Conservation (phyloP, 768 basidiomycete species). For the Lactarius akahatsu region DNA sequence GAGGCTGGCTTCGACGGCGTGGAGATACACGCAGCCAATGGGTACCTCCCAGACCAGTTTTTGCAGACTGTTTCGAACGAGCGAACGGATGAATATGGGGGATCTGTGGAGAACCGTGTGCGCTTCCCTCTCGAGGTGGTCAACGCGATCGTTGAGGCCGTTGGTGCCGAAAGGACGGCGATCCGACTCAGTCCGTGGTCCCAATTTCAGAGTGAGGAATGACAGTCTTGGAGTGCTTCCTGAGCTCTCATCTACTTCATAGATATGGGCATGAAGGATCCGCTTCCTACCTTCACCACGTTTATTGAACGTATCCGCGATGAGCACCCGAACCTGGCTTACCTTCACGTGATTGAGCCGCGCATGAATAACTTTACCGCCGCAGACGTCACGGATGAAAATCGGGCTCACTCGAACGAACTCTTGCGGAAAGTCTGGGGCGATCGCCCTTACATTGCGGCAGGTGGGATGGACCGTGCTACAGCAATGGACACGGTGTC, state of each 20-base stretch:
- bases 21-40: constrained; percentile 36
- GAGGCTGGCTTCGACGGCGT: constrained; percentile 46
- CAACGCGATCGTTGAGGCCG: constrained; percentile 37
- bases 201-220: constrained; percentile 32
- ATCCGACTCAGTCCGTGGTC: constrained; percentile 41
- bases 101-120: constrained; percentile 44
- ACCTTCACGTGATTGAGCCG: constrained; percentile 18
- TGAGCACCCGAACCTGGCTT: constrained; percentile 12
- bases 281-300: constrained; percentile 15
- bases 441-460: constrained; percentile 10
- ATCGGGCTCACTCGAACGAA: background rate
- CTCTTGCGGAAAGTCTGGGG: background rate
- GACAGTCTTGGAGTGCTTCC: background rate
- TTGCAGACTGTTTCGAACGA: constrained; percentile 38
- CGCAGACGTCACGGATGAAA: background rate
- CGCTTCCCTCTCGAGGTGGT: constrained; percentile 44
- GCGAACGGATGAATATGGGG: constrained; percentile 48
- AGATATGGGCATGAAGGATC: constrained; percentile 24
- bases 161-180: constrained; percentile 41
- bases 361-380: no score
- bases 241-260: background rate
- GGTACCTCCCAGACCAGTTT: constrained; percentile 41
- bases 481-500: constrained; percentile 6
- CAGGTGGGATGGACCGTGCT: constrained; percentile 18
- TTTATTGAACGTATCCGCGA: constrained; percentile 13